Percentiles rank a stretch among this genome's conserved stretches.
These are phyloP conservation scores for Thielaviopsis euricoi DNA, from an alignment of 2,329 filamentous ascomycete species.

Conservation along the genomic window DNA sequence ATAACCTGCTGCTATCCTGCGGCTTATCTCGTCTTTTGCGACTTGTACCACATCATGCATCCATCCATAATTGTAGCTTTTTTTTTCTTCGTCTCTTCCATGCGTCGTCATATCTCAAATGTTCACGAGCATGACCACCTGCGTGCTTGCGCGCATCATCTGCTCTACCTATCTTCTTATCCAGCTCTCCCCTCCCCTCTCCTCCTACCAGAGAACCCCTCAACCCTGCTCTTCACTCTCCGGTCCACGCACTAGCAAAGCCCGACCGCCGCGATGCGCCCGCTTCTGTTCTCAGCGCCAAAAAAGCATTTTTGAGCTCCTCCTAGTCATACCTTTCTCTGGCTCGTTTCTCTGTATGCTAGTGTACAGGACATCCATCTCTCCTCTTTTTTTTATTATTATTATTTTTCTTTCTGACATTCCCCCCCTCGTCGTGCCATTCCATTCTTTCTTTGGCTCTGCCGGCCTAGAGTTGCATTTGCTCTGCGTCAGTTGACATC, in stretches of 20 bases:
- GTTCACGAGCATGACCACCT: no score
- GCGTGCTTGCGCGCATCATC: not conserved
- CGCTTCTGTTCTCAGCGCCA: not conserved
- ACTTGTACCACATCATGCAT: not conserved
- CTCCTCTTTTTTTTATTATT: not conserved
- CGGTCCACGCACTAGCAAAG: not conserved
- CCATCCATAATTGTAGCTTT: no score
- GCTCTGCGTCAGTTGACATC: not conserved
- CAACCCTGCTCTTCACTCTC: not conserved
- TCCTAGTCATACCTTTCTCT: no score
- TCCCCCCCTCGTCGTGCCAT: not conserved
- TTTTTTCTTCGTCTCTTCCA: no score
- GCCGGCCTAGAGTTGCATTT: not conserved
- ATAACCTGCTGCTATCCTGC: not conserved
- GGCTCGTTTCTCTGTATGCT: no score
- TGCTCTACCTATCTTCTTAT: not conserved
- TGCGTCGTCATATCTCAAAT: not conserved
- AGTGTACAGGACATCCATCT: no score
- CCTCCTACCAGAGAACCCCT: not conserved
- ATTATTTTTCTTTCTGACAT: no score
- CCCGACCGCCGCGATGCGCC: not conserved
- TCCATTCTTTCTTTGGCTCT: not conserved
- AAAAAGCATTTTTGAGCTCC: no score
- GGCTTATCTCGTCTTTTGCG: not conserved
- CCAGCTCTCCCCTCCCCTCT: no score